A percentile compares a stretch with the other conserved stretches of the same genome.
Evolutionary conservation across 371 early-diverging fungal species (phyloP).

Genomic region (Capniomyces stellatus): DNA sequence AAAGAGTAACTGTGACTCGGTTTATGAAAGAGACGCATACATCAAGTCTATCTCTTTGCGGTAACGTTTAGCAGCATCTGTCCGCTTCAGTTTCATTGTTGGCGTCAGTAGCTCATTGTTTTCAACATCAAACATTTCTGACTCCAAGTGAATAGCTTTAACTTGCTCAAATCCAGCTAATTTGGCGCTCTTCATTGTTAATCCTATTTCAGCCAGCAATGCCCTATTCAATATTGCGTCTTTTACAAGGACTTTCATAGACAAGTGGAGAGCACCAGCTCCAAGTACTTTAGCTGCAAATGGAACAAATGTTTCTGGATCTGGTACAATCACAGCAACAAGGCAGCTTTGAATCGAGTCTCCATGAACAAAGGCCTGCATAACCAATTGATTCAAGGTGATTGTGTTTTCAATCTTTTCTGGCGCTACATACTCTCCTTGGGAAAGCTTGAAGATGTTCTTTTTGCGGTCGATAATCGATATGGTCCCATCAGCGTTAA

Average conservation of each 20-base stretch:
- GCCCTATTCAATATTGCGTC: background rate
- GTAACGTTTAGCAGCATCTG: constrained; percentile 47
- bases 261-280: constrained; percentile 4
- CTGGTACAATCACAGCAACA: constrained; percentile 73
- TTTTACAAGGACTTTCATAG: constrained; percentile 27
- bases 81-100: constrained; percentile 63
- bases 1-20: too few relatives aligned
- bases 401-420: constrained; percentile 87
- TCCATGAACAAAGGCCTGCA: constrained; percentile 75
- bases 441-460: constrained; percentile 93
- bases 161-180: constrained; percentile 47
- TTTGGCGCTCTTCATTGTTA: background rate
- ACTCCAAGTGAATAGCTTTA: constrained; percentile 44
- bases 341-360: constrained; percentile 58
- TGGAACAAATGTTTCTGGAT: constrained; percentile 26
- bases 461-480: constrained; percentile 90
- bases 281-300: constrained; percentile 18
- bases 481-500: constrained; percentile 50
- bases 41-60: constrained; percentile 35
- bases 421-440: constrained; percentile 96
- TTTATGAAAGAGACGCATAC: too few relatives aligned
- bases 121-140: constrained; percentile 64
- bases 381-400: constrained; percentile 41
- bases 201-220: background rate
- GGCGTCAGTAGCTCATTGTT: constrained; percentile 57